Percentiles rank a stretch among this genome's conserved stretches.
These are phyloP conservation scores for Tolypocladium amazonense DNA, from an alignment of 2,329 filamentous ascomycete species.

Conservation along the genomic window DNA sequence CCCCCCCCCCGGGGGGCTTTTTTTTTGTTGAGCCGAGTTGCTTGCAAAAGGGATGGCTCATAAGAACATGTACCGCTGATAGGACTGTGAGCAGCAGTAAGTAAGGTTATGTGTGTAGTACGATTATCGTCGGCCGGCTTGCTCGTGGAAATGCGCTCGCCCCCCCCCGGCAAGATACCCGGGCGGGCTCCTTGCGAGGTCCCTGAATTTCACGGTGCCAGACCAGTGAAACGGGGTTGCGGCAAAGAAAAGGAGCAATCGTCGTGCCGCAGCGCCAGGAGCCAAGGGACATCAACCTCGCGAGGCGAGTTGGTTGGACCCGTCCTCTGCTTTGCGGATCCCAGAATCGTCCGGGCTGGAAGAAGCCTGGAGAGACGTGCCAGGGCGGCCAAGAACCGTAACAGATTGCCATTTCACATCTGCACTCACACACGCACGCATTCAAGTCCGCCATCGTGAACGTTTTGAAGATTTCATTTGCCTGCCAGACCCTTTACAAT, in stretches of 20 bases:
- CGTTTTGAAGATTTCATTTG: slow-evolving; percentile 39
- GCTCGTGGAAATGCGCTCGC: not conserved
- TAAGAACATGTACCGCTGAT: not conserved
- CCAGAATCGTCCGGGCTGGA: not conserved
- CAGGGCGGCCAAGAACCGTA: not conserved
- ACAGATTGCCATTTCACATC: not conserved
- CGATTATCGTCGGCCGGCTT: not conserved
- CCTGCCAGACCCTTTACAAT: slow-evolving; percentile 39
- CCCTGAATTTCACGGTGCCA: not conserved
- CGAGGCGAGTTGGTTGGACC: not conserved
- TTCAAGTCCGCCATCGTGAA: slow-evolving; percentile 17
- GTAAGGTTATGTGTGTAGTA: not conserved
- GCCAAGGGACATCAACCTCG: not conserved
- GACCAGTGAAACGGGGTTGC: not conserved
- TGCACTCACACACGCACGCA: slow-evolving; percentile 2
- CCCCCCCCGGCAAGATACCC: not conserved
- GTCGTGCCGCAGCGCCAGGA: not conserved
- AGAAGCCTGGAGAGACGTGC: not conserved
- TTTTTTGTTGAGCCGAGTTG: not conserved
- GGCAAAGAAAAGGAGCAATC: not conserved
- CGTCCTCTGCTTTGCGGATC: not conserved
- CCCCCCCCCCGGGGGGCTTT: no score
- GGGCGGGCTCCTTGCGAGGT: not conserved
- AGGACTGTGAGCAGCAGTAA: not conserved
- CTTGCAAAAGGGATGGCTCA: no score